These are phyloP conservation scores for Terfezia claveryi DNA, from an alignment of 495 filamentous ascomycete genomes.

Conservation along the genomic window DNA sequence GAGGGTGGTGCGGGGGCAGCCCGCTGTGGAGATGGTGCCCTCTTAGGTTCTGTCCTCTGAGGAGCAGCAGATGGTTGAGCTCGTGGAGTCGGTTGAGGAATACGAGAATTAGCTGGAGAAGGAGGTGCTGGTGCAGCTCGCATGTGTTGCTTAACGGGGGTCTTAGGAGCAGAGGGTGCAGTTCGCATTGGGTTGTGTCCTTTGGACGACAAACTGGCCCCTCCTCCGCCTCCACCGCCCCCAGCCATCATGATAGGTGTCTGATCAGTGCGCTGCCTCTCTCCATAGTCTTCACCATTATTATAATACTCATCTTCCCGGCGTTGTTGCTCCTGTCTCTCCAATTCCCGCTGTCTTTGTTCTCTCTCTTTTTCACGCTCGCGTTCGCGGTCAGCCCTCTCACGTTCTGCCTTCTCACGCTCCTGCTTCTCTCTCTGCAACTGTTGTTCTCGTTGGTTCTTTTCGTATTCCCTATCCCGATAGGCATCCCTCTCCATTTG, in stretches of 20 bases:
- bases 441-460: conserved; percentile 13
- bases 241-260: conserved; percentile 29
- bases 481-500: conserved; percentile 30
- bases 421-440: conserved; percentile 20
- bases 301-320: neutral
- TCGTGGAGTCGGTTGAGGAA: neutral
- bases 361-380: conserved; percentile 45
- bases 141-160: conserved; percentile 10
- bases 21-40: neutral
- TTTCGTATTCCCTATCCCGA: conserved; percentile 18
- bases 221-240: conserved; percentile 33
- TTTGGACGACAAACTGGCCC: conserved; percentile 26
- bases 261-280: conserved; percentile 11
- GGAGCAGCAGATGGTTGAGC: neutral
- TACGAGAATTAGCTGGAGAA: neutral
- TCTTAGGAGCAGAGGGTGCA: conserved; percentile 37
- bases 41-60: neutral
- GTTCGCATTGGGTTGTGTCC: conserved; percentile 62
- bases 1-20: conserved; percentile 20
- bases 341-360: conserved; percentile 16
- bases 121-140: conserved; percentile 33
- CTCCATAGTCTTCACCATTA: neutral
- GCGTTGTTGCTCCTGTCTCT: conserved; percentile 14
- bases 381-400: conserved; percentile 28
- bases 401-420: conserved; percentile 16